A percentile compares a stretch with the other conserved stretches of the same genome.
Conservation (phyloP, 768 basidiomycete species). For the Kwoniella sp. region DNA sequence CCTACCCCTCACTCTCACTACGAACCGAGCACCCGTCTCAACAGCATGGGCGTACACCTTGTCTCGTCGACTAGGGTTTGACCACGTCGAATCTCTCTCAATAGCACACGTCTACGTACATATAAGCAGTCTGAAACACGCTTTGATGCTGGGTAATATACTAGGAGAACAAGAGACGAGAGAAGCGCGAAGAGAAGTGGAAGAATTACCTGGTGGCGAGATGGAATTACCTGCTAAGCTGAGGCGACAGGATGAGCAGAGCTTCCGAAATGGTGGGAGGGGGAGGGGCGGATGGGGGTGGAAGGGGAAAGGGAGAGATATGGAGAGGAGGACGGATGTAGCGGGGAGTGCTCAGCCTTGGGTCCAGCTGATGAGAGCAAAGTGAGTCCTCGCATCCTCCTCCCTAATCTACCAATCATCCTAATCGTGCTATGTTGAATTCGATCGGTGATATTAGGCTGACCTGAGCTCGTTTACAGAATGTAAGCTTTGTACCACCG, state of each 20-base stretch:
- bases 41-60: slow-evolving; percentile 89
- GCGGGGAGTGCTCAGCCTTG: slow-evolving; percentile 53
- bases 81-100: slow-evolving; percentile 83
- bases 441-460: too few relatives aligned
- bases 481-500: slow-evolving; percentile 56
- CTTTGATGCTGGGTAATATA: slow-evolving; percentile 77
- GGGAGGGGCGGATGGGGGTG: slow-evolving; percentile 9
- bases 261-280: slow-evolving; percentile 12
- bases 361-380: slow-evolving; percentile 68
- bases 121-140: slow-evolving; percentile 84
- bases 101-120: slow-evolving; percentile 93
- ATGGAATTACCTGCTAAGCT: slow-evolving; percentile 11
- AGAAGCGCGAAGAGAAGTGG: slow-evolving; percentile 62
- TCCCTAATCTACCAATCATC: too few relatives aligned
- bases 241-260: slow-evolving; percentile 13
- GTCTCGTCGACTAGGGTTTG: slow-evolving; percentile 81
- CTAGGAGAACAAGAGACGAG: slow-evolving; percentile 62
- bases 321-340: slow-evolving; percentile 19
- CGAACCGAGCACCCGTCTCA: slow-evolving; percentile 93
- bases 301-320: slow-evolving; percentile 23
- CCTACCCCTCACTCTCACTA: slow-evolving; percentile 64
- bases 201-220: slow-evolving; percentile 40
- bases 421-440: too few relatives aligned
- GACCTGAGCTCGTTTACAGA: slow-evolving; percentile 31
- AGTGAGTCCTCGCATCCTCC: slow-evolving; percentile 29